A percentile compares a stretch with the other conserved stretches of the same genome.
Conservation (phyloP, 345 rosid species). For the Pugionium cornutum region DNA sequence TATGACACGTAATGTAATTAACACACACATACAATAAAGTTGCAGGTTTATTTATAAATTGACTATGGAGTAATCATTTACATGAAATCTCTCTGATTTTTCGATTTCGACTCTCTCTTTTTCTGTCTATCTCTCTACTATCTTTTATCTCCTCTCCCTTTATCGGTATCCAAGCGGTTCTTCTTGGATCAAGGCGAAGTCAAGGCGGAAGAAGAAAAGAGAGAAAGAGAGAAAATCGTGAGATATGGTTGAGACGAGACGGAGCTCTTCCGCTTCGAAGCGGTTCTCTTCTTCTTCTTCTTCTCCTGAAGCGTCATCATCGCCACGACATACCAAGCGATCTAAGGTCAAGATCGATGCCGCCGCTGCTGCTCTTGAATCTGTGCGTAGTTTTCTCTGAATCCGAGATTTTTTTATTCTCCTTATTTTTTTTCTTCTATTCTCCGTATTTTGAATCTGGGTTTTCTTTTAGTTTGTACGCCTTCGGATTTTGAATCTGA, state of each 20-base stretch:
- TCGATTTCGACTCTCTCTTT: constrained; percentile 27
- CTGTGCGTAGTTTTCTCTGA: not conserved
- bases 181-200: constrained; percentile 49
- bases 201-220: constrained; percentile 15
- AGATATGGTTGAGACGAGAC: constrained; percentile 87
- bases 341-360: constrained; percentile 57
- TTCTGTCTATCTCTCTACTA: constrained; percentile 27
- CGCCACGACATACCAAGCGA: constrained; percentile 62
- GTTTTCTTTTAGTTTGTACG: not conserved
- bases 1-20: constrained; percentile 21
- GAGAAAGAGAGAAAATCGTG: not conserved
- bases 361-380: not conserved
- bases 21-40: constrained; percentile 22
- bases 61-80: constrained; percentile 36
- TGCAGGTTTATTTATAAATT: constrained; percentile 28
- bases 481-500: constrained; percentile 10
- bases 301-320: constrained; percentile 40
- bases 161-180: constrained; percentile 22
- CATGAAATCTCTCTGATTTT: constrained; percentile 36
- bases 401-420: too few relatives aligned
- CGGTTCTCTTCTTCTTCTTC: constrained; percentile 47
- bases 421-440: too few relatives aligned
- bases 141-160: constrained; percentile 21
- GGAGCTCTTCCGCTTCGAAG: constrained; percentile 78
- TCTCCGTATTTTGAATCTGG: constrained; percentile 30